A percentile compares a stretch with the other conserved stretches of the same genome.
Conservation (phyloP, 257 asterid species). For the Nicotiana tomentosiformis region DNA sequence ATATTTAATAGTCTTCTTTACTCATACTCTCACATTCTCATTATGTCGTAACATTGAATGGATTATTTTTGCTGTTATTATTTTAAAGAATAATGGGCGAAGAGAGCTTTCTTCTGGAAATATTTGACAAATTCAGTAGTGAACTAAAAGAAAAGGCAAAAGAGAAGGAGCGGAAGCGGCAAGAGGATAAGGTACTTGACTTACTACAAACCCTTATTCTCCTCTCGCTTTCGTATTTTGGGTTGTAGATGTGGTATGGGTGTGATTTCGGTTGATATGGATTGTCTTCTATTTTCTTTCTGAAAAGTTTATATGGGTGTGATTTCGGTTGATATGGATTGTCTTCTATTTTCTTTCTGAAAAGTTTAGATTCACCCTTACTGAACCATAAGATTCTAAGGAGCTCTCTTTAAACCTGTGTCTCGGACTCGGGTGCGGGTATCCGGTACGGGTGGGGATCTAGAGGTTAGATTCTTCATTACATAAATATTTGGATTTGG, state of each 20-base stretch:
- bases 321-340: too few species aligned
- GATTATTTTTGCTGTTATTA: not conserved
- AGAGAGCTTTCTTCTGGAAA: constrained; percentile 56
- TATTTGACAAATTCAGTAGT: constrained; percentile 47
- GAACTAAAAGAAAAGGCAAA: constrained; percentile 69
- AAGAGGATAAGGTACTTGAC: constrained; percentile 67
- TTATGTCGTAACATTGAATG: not conserved
- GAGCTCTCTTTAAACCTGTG: not conserved
- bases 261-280: not conserved
- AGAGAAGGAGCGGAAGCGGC: constrained; percentile 79
- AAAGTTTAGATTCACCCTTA: not conserved
- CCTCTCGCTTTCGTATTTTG: not conserved
- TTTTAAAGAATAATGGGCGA: constrained; percentile 63
- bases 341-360: too few species aligned
- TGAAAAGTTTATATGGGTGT: not conserved
- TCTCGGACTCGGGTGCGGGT: too few species aligned
- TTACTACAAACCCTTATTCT: constrained; percentile 5
- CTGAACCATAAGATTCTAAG: not conserved
- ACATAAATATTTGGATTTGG: too few species aligned
- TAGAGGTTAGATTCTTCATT: too few species aligned
- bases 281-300: not conserved
- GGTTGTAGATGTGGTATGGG: not conserved
- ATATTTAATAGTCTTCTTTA: not conserved
- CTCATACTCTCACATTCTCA: not conserved
- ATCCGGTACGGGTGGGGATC: too few species aligned